Evolutionary conservation across 192 early-diverging fungal species (phyloP), one percentile per base, ranked within the genome.

Genomic region (Geranomyces michiganensis): DNA sequence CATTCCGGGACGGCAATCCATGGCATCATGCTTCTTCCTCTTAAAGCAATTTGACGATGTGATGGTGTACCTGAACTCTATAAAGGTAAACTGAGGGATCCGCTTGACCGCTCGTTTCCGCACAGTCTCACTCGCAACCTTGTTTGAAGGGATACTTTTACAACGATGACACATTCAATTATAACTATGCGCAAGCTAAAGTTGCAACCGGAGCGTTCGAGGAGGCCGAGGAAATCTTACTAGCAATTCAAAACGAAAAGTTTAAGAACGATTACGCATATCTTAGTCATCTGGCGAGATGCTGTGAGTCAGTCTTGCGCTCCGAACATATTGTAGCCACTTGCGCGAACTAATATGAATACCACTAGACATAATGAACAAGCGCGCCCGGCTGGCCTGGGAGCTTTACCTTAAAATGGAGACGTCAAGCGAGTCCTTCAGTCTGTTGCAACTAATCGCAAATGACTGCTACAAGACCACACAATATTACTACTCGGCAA

Each of bases 111-210:
- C n/a, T n/a, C 12, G 24, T 12, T 12, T 12, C 12, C 10, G 55
- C 24, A 33, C 29, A 63, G 32, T 19, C n/a, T 61, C 24, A 56
- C 0, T 4, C 36, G 53, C 33, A 47, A 29, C 33, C 4, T 22
- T 51, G 15, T 8, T 45, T 14, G 45, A 49, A 86, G 84, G 85
- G 82, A 2, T 88, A 88, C 66, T 88, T 88, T 71, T 88, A 88
- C 76, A 88, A 88, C 65, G 87, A 88, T 71, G 87, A 88, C 72
- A 84, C 84, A 12, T 88, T 88, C 75, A 88, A 88, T 62, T 87
- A 75, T 74, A 88, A 88, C 71, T 88, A 84, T 68, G 87, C 74
- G 14, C 84, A 88, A 69, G 84, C 86, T 10, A 88, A 88, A 70
- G 82, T 82, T 17, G 87, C 86, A 0, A 70, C 80, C 3, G 87